These are phyloP conservation scores for Elsinoe batatas DNA, from an alignment of 2,329 filamentous ascomycete species.

Conservation along the genomic window DNA sequence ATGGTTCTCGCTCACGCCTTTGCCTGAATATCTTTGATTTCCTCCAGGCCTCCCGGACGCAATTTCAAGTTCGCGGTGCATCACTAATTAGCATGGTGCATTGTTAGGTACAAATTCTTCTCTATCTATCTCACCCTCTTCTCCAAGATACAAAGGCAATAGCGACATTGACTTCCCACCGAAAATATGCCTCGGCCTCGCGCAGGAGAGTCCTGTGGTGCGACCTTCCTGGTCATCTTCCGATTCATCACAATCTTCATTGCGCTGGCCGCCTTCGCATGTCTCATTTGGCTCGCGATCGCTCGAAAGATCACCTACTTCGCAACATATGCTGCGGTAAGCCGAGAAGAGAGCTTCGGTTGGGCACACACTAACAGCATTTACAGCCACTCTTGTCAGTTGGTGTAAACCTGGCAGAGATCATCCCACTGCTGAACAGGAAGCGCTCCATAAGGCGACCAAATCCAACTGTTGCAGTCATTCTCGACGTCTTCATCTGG, in stretches of 20 bases:
- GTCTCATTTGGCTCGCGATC: neutral
- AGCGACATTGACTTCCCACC: too few relatives aligned
- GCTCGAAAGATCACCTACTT: neutral
- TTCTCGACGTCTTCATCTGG: neutral
- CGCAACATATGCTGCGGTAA: neutral
- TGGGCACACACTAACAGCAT: neutral
- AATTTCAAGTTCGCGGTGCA: too few relatives aligned
- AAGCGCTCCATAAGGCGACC: neutral
- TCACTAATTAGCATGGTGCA: too few relatives aligned
- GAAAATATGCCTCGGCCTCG: neutral
- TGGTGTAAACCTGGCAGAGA: neutral
- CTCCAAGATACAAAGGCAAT: too few relatives aligned
- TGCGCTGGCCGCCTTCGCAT: neutral
- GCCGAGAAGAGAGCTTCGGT: neutral
- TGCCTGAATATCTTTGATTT: too few relatives aligned
- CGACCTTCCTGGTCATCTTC: neutral
- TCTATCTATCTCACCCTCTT: too few relatives aligned
- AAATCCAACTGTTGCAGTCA: neutral
- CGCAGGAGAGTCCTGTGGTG: neutral
- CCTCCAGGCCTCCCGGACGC: too few relatives aligned
- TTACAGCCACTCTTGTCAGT: neutral
- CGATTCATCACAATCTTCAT: neutral
- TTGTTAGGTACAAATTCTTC: too few relatives aligned
- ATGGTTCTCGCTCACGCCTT: too few relatives aligned
- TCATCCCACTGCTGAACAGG: constrained; percentile 2